Evolutionary conservation across 768 basidiomycete genomes (phyloP).

Genomic region (Aureoboletus auriporus): DNA sequence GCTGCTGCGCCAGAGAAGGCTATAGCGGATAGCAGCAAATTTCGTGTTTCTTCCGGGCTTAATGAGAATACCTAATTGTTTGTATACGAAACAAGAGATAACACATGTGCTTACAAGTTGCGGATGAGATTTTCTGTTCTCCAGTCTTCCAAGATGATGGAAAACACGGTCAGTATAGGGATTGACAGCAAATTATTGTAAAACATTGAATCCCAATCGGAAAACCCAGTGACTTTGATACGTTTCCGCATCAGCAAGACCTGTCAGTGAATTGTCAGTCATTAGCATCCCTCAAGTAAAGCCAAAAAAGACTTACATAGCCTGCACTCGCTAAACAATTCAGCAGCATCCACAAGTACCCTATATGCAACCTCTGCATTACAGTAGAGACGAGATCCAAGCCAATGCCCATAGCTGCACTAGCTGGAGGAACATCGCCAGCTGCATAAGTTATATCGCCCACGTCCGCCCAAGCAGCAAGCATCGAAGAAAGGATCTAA

Average conservation of each 20-base stretch:
- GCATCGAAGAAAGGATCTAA: constrained; percentile 86
- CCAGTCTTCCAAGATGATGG: constrained; percentile 89
- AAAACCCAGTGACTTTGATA: constrained; percentile 92
- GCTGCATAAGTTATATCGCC: constrained; percentile 34
- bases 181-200: constrained; percentile 97
- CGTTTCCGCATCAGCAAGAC: constrained; percentile 94
- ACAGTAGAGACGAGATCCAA: constrained; percentile 39
- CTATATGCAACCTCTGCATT: constrained; percentile 60
- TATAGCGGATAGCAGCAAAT: constrained; percentile 79
- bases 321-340: constrained; percentile 90
- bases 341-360: constrained; percentile 94
- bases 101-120: constrained; percentile 78
- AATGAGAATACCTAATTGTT: neutral
- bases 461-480: constrained; percentile 96
- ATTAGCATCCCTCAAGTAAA: constrained; percentile 4
- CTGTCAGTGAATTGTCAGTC: constrained; percentile 35
- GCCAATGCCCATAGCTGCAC: constrained; percentile 23
- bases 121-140: constrained; percentile 63
- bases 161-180: constrained; percentile 80
- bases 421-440: constrained; percentile 22
- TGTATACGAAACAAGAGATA: neutral
- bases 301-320: constrained; percentile 56
- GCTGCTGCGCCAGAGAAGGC: constrained; percentile 97
- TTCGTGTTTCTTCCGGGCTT: constrained; percentile 81
- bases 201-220: constrained; percentile 99